Conservation (phyloP, 208 protist genomes). For the Crithidia brevicula region DNA sequence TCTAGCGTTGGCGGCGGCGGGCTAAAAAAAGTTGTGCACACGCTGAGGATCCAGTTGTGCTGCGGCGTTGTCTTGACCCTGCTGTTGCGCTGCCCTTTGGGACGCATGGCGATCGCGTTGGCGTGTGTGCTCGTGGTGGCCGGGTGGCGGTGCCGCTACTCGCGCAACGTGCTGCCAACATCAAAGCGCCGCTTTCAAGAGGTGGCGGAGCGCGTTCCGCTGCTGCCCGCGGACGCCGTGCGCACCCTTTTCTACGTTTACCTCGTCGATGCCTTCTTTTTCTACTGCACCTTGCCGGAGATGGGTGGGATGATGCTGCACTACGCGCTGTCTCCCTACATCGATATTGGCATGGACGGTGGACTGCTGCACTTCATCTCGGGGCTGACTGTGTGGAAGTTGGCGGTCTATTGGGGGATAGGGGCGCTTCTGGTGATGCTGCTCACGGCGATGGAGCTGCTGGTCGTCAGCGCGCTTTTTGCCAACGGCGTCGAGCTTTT, state of each 20-base stretch:
- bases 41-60: slow-evolving; percentile 3
- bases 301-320: slow-evolving; percentile 60
- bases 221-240: slow-evolving; percentile 44
- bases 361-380: slow-evolving; percentile 30
- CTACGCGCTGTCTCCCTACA: slow-evolving; percentile 57
- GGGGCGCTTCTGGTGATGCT: slow-evolving; percentile 52
- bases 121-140: slow-evolving; percentile 18
- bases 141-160: slow-evolving; percentile 35
- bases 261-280: slow-evolving; percentile 54
- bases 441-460: slow-evolving; percentile 59
- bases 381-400: slow-evolving; percentile 38
- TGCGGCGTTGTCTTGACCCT: slow-evolving; percentile 29
- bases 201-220: slow-evolving; percentile 39
- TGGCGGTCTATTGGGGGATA: slow-evolving; percentile 65
- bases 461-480: slow-evolving; percentile 66
- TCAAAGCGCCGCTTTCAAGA: slow-evolving; percentile 53
- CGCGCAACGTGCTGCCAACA: slow-evolving; percentile 39
- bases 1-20: slow-evolving; percentile 12
- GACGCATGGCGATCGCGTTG: slow-evolving; percentile 18
- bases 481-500: slow-evolving; percentile 84
- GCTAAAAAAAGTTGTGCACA: background rate
- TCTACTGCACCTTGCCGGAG: slow-evolving; percentile 52
- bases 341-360: slow-evolving; percentile 47
- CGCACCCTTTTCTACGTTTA: slow-evolving; percentile 57
- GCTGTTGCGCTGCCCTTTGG: slow-evolving; percentile 29